A percentile compares a stretch with the other conserved stretches of the same genome.
Conservation (phyloP, 2,329 filamentous ascomycete genomes). For the Neonectria faginata region DNA sequence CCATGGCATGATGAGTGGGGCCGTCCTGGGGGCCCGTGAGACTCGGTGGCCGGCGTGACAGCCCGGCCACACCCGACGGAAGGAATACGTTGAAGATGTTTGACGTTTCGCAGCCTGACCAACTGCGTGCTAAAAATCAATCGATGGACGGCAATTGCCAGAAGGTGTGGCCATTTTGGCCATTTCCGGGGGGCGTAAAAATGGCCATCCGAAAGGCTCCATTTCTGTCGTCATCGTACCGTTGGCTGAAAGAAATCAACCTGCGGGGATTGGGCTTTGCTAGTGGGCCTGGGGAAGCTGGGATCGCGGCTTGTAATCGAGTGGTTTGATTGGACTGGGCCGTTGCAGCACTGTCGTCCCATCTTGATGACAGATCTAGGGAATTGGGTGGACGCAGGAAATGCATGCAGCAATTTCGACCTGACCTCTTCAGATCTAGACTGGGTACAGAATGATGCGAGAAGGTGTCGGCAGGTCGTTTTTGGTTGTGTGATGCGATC, state of each 20-base stretch:
- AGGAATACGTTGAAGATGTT: slow-evolving; percentile 2
- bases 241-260: slow-evolving; percentile 27
- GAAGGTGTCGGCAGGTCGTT: not conserved
- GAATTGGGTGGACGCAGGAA: slow-evolving; percentile 16
- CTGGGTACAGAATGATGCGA: not conserved
- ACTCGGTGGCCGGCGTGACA: slow-evolving; percentile 36
- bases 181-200: slow-evolving; percentile 8
- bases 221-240: slow-evolving; percentile 29
- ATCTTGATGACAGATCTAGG: slow-evolving; percentile 21
- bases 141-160: not conserved
- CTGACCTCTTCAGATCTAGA: not conserved
- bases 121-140: slow-evolving; percentile 2
- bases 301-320: not conserved
- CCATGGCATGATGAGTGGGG: slow-evolving; percentile 47
- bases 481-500: not conserved
- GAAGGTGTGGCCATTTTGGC: not conserved
- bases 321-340: slow-evolving; percentile 23
- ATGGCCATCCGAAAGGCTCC: slow-evolving; percentile 12
- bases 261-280: slow-evolving; percentile 26
- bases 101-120: slow-evolving; percentile 1
- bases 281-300: slow-evolving; percentile 21
- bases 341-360: slow-evolving; percentile 20
- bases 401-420: slow-evolving; percentile 4
- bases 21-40: slow-evolving; percentile 39
- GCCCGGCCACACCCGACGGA: slow-evolving; percentile 44